Conservation (phyloP, 2,329 filamentous ascomycete species). For the Fusarium humuli region DNA sequence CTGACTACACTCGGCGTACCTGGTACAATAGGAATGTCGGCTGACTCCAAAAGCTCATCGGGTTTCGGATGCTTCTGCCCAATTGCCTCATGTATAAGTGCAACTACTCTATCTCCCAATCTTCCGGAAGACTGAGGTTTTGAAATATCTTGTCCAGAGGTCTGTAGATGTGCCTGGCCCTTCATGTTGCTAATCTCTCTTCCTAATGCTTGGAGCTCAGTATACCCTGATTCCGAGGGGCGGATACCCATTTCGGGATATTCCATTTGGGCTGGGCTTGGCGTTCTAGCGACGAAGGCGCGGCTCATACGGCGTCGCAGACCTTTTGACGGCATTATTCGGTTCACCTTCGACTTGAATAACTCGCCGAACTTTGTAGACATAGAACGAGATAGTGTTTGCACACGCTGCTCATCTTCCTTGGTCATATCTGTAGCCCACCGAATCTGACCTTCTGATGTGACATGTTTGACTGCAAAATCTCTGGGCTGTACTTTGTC, state of each 20-base stretch:
- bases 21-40: constrained; percentile 6
- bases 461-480: constrained; percentile 45
- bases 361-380: constrained; percentile 49
- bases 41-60: not conserved
- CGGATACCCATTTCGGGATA: constrained; percentile 44
- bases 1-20: constrained; percentile 25
- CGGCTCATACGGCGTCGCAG: constrained; percentile 3
- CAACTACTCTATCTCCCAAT: constrained; percentile 37
- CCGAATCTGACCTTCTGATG: constrained; percentile 31
- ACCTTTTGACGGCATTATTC: constrained; percentile 11
- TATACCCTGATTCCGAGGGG: constrained; percentile 38
- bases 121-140: constrained; percentile 28
- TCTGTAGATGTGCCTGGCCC: not conserved
- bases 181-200: constrained; percentile 40
- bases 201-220: constrained; percentile 38
- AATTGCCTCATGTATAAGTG: constrained; percentile 30
- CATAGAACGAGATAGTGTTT: constrained; percentile 41
- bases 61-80: constrained; percentile 14
- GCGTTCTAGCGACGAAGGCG: not conserved
- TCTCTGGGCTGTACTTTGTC: constrained; percentile 48
- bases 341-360: constrained; percentile 37
- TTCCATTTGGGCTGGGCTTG: constrained; percentile 27
- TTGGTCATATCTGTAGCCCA: constrained; percentile 47
- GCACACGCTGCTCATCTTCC: constrained; percentile 5
- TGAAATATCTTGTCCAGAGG: not conserved